A percentile compares a stretch with the other conserved stretches of the same genome.
phyloP scores from a whole-genome alignment of 2,329 filamentous ascomycete species.

The Sclerotinia spermophila region DNA sequence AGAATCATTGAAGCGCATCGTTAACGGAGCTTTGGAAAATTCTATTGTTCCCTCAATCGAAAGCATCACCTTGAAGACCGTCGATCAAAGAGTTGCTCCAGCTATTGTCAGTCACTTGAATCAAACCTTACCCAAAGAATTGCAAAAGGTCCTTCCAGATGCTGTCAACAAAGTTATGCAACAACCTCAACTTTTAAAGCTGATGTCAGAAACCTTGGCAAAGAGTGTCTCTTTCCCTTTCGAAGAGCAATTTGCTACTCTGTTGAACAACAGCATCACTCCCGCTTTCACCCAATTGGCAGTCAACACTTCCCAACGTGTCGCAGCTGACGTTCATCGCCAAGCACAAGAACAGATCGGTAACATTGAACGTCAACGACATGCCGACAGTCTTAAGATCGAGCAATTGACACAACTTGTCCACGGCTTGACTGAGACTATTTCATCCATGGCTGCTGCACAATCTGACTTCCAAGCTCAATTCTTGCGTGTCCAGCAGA shows the following conservation, averaged over 20 bases:
- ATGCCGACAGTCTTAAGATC: slow-evolving; percentile 55
- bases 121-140: slow-evolving; percentile 53
- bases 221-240: slow-evolving; percentile 64
- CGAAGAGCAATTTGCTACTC: slow-evolving; percentile 62
- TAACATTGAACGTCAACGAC: slow-evolving; percentile 33
- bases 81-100: slow-evolving; percentile 68
- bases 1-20: slow-evolving; percentile 42
- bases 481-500: slow-evolving; percentile 55
- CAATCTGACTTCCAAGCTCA: slow-evolving; percentile 67
- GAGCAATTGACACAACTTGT: slow-evolving; percentile 68
- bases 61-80: slow-evolving; percentile 52
- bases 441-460: slow-evolving; percentile 64
- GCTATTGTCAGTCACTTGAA: slow-evolving; percentile 46
- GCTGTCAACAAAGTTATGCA: slow-evolving; percentile 66
- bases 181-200: slow-evolving; percentile 68
- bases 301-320: slow-evolving; percentile 62
- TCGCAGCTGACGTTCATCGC: slow-evolving; percentile 65
- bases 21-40: slow-evolving; percentile 63
- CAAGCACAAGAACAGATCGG: slow-evolving; percentile 40
- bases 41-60: slow-evolving; percentile 73
- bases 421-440: slow-evolving; percentile 61
- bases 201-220: slow-evolving; percentile 68
- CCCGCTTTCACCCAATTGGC: slow-evolving; percentile 64
- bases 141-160: slow-evolving; percentile 66
- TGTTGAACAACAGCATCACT: slow-evolving; percentile 60